Evolutionary conservation across 192 early-diverging fungal genomes (phyloP).

Genomic region (Gonapodya sp.): DNA sequence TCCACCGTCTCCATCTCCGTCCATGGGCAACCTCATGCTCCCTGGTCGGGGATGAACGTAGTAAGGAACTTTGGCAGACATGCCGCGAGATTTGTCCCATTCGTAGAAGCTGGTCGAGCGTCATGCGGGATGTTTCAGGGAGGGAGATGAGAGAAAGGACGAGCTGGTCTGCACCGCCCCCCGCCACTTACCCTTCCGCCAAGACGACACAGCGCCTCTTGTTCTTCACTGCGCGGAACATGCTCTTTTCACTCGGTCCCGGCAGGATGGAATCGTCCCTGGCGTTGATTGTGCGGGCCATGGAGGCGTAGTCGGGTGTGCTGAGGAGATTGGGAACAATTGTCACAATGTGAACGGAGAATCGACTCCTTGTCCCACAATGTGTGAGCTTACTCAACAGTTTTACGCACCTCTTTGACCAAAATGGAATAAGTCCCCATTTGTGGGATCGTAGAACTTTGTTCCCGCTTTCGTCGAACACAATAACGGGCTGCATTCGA

Average conservation of each 20-base stretch:
- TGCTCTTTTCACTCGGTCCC: constrained; percentile 22
- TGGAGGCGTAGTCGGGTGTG: constrained; percentile 25
- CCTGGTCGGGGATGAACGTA: constrained; percentile 16
- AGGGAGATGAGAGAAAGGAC: too few relatives aligned
- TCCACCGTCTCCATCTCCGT: not conserved
- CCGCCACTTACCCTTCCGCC: constrained; percentile 48
- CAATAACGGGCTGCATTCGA: constrained; percentile 30
- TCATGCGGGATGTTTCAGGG: too few relatives aligned
- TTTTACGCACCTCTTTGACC: too few relatives aligned
- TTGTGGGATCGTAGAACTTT: constrained; percentile 19
- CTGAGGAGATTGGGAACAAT: too few relatives aligned
- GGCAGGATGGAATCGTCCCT: constrained; percentile 41
- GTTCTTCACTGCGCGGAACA: constrained; percentile 38
- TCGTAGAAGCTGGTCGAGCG: constrained; percentile 55
- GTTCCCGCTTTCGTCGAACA: constrained; percentile 15
- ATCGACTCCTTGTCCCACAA: too few relatives aligned
- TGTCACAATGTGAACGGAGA: too few relatives aligned
- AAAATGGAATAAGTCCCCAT: constrained; percentile 42
- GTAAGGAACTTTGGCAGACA: constrained; percentile 27
- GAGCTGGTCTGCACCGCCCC: not conserved
- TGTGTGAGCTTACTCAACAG: too few relatives aligned
- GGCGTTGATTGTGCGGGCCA: constrained; percentile 37
- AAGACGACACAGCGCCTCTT: constrained; percentile 40
- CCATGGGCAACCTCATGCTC: not conserved
- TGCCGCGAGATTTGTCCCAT: constrained; percentile 37